A percentile compares a stretch with the other conserved stretches of the same genome.
phyloP scores from a whole-genome alignment of 192 early-diverging fungal genomes.

The Radiomyces spectabilis region DNA sequence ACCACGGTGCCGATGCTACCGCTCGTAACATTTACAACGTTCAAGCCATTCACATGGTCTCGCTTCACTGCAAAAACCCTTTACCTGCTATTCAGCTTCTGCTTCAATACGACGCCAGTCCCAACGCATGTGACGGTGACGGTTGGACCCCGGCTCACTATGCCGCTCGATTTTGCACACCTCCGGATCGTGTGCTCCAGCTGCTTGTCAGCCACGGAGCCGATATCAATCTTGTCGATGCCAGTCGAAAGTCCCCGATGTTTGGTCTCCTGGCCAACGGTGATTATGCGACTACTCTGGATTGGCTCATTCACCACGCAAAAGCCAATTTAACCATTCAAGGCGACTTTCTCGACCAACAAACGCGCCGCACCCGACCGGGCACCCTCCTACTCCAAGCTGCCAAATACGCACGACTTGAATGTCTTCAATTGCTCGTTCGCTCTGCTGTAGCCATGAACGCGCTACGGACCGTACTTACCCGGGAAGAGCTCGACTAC shows the following conservation, averaged over 20 bases:
- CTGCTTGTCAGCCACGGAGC: conserved; percentile 18
- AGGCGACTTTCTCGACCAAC: conserved; percentile 19
- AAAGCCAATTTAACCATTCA: conserved; percentile 8
- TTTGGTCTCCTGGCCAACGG: conserved; percentile 27
- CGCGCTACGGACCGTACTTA: background rate
- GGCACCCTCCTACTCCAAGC: conserved; percentile 19
- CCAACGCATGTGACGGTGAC: conserved; percentile 55
- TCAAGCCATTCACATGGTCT: conserved; percentile 20
- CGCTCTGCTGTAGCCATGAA: background rate
- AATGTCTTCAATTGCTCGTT: conserved; percentile 7
- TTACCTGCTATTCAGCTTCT: conserved; percentile 1
- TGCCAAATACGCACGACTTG: conserved; percentile 24
- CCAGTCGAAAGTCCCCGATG: conserved; percentile 14
- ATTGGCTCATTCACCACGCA: conserved; percentile 18
- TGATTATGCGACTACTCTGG: conserved; percentile 7
- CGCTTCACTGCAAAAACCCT: conserved; percentile 8
- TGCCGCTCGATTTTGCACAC: conserved; percentile 25
- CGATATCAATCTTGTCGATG: conserved; percentile 20
- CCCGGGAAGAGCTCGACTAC: background rate
- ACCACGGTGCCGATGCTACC: conserved; percentile 17
- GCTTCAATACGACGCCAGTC: conserved; percentile 33
- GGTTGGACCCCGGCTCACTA: conserved; percentile 52
- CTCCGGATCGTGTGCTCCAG: conserved; percentile 7
- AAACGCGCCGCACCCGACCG: conserved; percentile 1
- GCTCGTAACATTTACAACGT: conserved; percentile 14